Percentiles rank a stretch among this genome's conserved stretches.
Evolutionary conservation across 129 eudicot genomes (phyloP).

Genomic region (Heracleum sosnowskyi): DNA sequence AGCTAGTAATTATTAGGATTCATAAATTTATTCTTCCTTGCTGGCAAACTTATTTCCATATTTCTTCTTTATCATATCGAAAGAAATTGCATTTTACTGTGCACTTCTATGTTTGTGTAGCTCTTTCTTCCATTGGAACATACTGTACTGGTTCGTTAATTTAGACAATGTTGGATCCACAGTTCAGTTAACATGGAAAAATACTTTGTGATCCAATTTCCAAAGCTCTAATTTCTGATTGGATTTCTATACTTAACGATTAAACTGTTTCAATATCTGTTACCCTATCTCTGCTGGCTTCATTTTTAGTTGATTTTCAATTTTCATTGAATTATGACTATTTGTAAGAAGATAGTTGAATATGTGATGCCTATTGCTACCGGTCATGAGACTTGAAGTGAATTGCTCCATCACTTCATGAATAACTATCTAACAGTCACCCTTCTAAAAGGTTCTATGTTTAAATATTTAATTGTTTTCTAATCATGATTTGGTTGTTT

Average conservation of each 20-base stretch:
- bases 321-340: neutral
- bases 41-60: neutral
- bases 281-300: neutral
- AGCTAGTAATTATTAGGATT: neutral
- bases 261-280: neutral
- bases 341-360: neutral
- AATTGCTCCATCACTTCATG: neutral
- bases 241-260: neutral
- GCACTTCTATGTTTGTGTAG: neutral
- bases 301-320: neutral
- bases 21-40: neutral
- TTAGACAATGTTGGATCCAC: neutral
- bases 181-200: neutral
- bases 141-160: neutral
- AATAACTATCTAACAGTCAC: no score
- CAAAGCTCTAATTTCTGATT: neutral
- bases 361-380: neutral
- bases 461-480: no score
- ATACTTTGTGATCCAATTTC: neutral
- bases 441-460: no score
- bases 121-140: neutral
- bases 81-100: neutral
- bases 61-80: neutral
- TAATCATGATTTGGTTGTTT: neutral
- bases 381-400: neutral